Conservation (phyloP, 2,329 filamentous ascomycete genomes). For the Berkeleyomyces rouxiae region DNA sequence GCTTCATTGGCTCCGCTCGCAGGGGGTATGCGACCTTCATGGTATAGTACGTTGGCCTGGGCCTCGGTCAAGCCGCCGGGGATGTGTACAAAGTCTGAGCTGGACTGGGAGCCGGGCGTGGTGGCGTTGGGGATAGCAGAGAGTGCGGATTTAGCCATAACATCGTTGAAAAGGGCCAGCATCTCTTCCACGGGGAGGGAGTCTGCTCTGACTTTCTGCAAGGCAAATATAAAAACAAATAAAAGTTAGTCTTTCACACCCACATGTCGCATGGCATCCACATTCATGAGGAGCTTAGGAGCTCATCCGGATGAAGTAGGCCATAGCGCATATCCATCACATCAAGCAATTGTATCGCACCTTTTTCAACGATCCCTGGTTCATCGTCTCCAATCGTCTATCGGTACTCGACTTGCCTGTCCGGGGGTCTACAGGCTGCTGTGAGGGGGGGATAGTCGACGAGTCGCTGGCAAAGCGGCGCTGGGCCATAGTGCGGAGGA, state of each 20-base stretch:
- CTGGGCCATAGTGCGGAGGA: slow-evolving; percentile 17
- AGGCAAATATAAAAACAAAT: not conserved
- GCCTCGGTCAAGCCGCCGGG: slow-evolving; percentile 25
- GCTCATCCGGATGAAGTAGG: no score
- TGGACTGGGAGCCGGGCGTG: not conserved
- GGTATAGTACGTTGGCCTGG: slow-evolving; percentile 29
- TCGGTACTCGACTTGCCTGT: slow-evolving; percentile 23
- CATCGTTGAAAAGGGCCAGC: slow-evolving; percentile 13
- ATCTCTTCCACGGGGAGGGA: not conserved
- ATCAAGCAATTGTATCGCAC: not conserved
- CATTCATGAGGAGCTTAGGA: not conserved
- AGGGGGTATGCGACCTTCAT: slow-evolving; percentile 26
- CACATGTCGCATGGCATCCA: not conserved
- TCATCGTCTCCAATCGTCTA: slow-evolving; percentile 21
- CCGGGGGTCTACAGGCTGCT: slow-evolving; percentile 20
- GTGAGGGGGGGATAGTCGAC: slow-evolving; percentile 1
- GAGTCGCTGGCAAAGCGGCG: slow-evolving; percentile 19
- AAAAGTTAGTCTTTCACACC: not conserved
- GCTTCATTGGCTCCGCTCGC: slow-evolving; percentile 15
- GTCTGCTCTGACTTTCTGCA: not conserved
- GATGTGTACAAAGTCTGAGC: slow-evolving; percentile 9
- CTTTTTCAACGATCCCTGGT: slow-evolving; percentile 14
- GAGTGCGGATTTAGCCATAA: slow-evolving; percentile 12
- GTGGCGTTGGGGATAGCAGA: slow-evolving; percentile 1
- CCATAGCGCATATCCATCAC: not conserved